These are phyloP conservation scores for Calonectria pseudoturangicola DNA, from an alignment of 2,329 filamentous ascomycete genomes.

Conservation along the genomic window DNA sequence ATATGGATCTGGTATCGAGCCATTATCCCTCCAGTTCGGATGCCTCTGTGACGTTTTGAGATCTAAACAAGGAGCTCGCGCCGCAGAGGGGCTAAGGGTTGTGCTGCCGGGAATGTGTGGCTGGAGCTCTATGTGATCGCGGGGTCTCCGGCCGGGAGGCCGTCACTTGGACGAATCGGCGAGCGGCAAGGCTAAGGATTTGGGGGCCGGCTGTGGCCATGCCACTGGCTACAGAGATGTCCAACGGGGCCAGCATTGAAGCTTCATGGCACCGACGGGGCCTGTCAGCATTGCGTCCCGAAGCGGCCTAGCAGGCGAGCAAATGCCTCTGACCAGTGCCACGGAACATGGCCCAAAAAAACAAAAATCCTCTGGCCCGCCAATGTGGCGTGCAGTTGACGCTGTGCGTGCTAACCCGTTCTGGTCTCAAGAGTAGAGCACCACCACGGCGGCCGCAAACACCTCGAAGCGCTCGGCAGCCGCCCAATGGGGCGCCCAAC, in stretches of 20 bases:
- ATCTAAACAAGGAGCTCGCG: slow-evolving; percentile 38
- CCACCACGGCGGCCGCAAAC: slow-evolving; percentile 31
- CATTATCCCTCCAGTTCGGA: slow-evolving; percentile 37
- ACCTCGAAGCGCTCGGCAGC: slow-evolving; percentile 27
- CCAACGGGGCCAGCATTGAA: slow-evolving; percentile 19
- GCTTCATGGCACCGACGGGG: slow-evolving; percentile 21
- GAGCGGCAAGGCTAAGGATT: slow-evolving; percentile 2
- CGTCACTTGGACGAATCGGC: slow-evolving; percentile 48
- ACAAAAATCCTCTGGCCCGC: slow-evolving; percentile 35
- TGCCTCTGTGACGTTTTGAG: slow-evolving; percentile 45
- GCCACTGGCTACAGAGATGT: slow-evolving; percentile 31
- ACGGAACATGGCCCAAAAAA: slow-evolving; percentile 35
- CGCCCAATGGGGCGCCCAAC: slow-evolving; percentile 27
- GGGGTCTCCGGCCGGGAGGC: slow-evolving; percentile 54
- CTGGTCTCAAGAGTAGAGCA: slow-evolving; percentile 45
- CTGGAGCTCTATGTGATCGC: slow-evolving; percentile 50
- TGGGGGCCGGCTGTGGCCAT: slow-evolving; percentile 47
- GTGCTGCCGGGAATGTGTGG: slow-evolving; percentile 45
- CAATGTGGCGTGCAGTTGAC: slow-evolving; percentile 41
- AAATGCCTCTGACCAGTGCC: slow-evolving; percentile 29
- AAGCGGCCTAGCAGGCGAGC: slow-evolving; percentile 45
- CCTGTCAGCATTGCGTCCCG: slow-evolving; percentile 48
- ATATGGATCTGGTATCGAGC: slow-evolving; percentile 24
- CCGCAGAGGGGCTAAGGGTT: slow-evolving; percentile 37
- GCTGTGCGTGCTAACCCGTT: slow-evolving; percentile 36